These are phyloP conservation scores for Alternaria gansuensis DNA, from an alignment of 2,329 filamentous ascomycete genomes.

Conservation along the genomic window DNA sequence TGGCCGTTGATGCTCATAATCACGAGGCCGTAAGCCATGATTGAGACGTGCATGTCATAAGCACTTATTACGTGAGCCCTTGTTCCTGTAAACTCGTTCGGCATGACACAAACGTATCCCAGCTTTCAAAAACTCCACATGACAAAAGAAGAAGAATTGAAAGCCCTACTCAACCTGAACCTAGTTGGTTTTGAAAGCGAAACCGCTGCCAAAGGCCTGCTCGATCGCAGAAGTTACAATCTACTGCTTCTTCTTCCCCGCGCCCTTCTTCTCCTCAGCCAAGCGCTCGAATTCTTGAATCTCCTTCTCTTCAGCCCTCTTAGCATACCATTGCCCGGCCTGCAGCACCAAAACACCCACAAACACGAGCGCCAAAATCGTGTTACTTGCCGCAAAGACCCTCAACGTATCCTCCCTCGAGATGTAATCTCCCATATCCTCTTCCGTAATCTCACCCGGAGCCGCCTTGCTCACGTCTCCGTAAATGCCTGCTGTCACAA, in stretches of 20 bases:
- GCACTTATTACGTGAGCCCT: neutral
- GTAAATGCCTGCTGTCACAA: conserved; percentile 78
- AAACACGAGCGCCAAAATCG: conserved; percentile 90
- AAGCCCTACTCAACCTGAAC: conserved; percentile 1
- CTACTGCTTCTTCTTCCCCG: conserved; percentile 50
- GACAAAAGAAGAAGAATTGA: neutral
- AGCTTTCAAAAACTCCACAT: neutral
- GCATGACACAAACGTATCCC: neutral
- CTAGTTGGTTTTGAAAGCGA: neutral
- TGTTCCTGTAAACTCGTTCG: conserved; percentile 1
- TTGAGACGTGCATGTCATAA: neutral
- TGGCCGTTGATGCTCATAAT: neutral
- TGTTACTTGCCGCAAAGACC: conserved; percentile 93
- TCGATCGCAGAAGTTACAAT: neutral
- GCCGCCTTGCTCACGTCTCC: conserved; percentile 55
- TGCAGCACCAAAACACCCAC: conserved; percentile 92
- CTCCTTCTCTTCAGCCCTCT: conserved; percentile 89
- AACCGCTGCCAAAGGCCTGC: neutral
- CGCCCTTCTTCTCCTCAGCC: conserved; percentile 44
- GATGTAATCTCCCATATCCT: conserved; percentile 69
- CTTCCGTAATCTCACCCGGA: conserved; percentile 40
- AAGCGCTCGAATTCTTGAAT: conserved; percentile 68
- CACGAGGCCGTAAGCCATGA: neutral
- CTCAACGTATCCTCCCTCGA: conserved; percentile 88
- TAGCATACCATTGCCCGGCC: conserved; percentile 98